phyloP scores from a whole-genome alignment of 192 early-diverging fungal species.

The Dimargaris verticillata region DNA sequence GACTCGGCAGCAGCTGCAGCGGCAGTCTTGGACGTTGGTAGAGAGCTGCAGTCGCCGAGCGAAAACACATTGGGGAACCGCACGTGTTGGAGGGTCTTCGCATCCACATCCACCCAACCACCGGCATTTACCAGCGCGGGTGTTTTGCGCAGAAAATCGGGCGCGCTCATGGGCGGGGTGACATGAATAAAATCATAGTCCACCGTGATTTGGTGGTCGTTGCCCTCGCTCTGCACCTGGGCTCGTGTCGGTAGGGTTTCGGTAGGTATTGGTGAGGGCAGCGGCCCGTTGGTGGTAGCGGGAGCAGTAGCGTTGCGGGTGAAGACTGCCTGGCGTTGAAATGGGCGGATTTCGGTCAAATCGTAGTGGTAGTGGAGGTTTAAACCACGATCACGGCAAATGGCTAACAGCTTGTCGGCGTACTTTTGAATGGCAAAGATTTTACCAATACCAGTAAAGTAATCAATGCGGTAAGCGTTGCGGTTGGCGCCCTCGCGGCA shows the following conservation, averaged over 20 bases:
- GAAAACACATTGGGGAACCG: slow-evolving; percentile 62
- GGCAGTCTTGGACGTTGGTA: slow-evolving; percentile 84
- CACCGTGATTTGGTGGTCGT: slow-evolving; percentile 36
- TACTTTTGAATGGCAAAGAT: slow-evolving; percentile 80
- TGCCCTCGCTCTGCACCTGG: slow-evolving; percentile 6
- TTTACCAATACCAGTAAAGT: slow-evolving; percentile 67
- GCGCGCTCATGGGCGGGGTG: slow-evolving; percentile 67
- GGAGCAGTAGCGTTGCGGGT: slow-evolving; percentile 1
- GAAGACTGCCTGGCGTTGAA: slow-evolving; percentile 56
- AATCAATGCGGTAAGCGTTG: slow-evolving; percentile 45
- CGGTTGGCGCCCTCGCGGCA: slow-evolving; percentile 56
- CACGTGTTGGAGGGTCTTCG: slow-evolving; percentile 60
- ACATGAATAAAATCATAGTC: slow-evolving; percentile 76
- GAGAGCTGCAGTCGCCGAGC: slow-evolving; percentile 65
- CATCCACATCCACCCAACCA: slow-evolving; percentile 70
- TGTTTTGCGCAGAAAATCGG: slow-evolving; percentile 48
- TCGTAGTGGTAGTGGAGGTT: slow-evolving; percentile 54
- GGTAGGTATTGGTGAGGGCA: no score
- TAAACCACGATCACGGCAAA: slow-evolving; percentile 51
- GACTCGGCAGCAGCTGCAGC: slow-evolving; percentile 73
- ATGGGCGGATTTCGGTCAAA: slow-evolving; percentile 45
- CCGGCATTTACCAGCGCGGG: slow-evolving; percentile 52
- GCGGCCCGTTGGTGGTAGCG: no score
- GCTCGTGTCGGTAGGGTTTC: no score
- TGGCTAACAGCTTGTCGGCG: slow-evolving; percentile 43